These are phyloP conservation scores for Harrya chromipes DNA, from an alignment of 768 basidiomycete genomes.

Conservation along the genomic window DNA sequence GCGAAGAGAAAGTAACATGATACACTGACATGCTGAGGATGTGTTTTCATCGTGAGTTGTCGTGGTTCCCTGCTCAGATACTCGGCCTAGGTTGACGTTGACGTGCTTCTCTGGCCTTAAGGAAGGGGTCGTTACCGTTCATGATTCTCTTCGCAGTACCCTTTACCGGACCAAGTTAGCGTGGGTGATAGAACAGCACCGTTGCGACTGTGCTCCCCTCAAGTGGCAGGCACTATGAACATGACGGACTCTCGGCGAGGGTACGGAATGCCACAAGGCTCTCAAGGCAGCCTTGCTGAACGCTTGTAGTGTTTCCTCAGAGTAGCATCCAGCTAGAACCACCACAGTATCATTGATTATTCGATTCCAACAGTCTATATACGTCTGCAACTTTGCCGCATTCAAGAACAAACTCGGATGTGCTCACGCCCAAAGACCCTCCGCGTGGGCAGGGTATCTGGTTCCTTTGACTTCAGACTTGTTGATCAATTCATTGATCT, in stretches of 20 bases:
- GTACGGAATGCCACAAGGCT: too few species aligned
- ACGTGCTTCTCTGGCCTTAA: background rate
- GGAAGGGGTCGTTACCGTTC: background rate
- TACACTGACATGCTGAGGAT: background rate
- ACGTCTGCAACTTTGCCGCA: background rate
- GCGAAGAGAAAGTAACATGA: constrained; percentile 63
- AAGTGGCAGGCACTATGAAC: too few species aligned
- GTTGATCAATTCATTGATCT: constrained; percentile 38
- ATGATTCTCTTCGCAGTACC: background rate
- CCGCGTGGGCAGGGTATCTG: constrained; percentile 32
- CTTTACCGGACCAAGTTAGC: too few species aligned
- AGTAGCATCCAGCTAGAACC: too few species aligned
- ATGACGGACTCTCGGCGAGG: too few species aligned
- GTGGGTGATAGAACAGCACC: too few species aligned
- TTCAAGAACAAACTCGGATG: background rate
- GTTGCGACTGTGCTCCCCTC: too few species aligned
- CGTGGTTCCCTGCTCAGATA: background rate
- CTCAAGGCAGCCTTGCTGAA: too few species aligned
- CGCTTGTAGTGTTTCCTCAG: too few species aligned
- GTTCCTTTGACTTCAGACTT: constrained; percentile 37
- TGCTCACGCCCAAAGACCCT: constrained; percentile 34
- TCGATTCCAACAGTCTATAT: background rate
- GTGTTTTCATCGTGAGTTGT: constrained; percentile 6
- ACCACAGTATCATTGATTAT: background rate
- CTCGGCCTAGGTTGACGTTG: background rate